Evolutionary conservation across 176 grass and related monocot genomes (phyloP).

Genomic region (Dendrocalamus sinicus): DNA sequence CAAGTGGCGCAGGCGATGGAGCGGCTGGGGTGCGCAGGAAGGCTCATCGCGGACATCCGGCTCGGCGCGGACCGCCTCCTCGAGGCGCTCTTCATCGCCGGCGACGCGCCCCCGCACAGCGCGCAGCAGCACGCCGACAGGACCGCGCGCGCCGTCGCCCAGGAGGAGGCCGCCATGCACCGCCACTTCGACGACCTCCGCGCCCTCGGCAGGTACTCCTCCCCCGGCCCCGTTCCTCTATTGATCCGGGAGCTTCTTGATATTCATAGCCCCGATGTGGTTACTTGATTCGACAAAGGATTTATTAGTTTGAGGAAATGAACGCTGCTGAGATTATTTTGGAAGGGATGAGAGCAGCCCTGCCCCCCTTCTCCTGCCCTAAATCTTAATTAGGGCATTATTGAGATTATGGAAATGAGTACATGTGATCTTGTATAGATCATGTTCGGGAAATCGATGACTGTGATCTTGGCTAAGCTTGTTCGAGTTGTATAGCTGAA

Average conservation of each 20-base stretch:
- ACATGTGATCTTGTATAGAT: neutral
- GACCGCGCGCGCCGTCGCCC: slow-evolving; percentile 40
- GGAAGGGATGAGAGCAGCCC: neutral
- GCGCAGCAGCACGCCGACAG: slow-evolving; percentile 45
- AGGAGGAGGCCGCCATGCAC: slow-evolving; percentile 80
- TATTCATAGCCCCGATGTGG: neutral
- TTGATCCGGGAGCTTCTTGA: neutral
- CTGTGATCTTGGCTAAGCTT: neutral
- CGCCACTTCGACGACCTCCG: slow-evolving; percentile 90
- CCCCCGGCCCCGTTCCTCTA: neutral
- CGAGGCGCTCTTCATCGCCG: slow-evolving; percentile 77
- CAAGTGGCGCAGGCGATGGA: slow-evolving; percentile 98
- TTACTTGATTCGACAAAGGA: neutral
- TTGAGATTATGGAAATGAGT: slow-evolving; percentile 2
- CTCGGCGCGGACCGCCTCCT: slow-evolving; percentile 86
- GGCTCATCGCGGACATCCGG: slow-evolving; percentile 89
- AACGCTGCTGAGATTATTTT: neutral
- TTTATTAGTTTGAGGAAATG: neutral
- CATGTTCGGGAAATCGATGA: slow-evolving; percentile 15
- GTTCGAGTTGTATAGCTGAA: neutral
- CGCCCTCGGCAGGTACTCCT: slow-evolving; percentile 61
- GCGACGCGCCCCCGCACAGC: slow-evolving; percentile 45
- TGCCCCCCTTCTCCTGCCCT: neutral
- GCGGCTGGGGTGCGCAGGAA: slow-evolving; percentile 65
- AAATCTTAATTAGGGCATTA: slow-evolving; percentile 19